phyloP scores from a whole-genome alignment of 2,329 filamentous ascomycete genomes.

The Trichoderma atrobrunneum region DNA sequence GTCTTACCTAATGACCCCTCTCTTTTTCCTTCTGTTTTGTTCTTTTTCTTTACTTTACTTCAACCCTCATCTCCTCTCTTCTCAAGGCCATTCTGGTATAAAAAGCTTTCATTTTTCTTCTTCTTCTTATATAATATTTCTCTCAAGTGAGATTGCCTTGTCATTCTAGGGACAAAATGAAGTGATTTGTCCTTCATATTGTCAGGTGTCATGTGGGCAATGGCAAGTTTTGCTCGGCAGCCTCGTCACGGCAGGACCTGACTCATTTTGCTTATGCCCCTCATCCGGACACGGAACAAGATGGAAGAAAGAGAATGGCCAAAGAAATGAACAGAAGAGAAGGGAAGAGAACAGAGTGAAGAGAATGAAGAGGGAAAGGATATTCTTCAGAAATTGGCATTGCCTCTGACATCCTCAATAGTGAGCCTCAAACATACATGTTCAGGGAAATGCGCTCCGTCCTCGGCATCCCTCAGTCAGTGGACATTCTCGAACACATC shows the following conservation, averaged over 20 bases:
- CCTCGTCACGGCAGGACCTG: slow-evolving; percentile 5
- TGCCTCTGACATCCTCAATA: slow-evolving; percentile 34
- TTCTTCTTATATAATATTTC: neutral
- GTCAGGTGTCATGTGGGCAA: neutral
- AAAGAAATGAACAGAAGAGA: neutral
- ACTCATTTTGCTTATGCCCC: slow-evolving; percentile 19
- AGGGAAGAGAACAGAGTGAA: neutral
- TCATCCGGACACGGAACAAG: neutral
- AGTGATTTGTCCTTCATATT: neutral
- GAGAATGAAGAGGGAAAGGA: neutral
- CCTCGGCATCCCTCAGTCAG: slow-evolving; percentile 66
- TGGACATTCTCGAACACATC: slow-evolving; percentile 89
- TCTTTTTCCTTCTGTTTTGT: neutral
- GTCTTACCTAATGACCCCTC: neutral
- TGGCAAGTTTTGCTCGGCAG: neutral
- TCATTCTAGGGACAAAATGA: neutral
- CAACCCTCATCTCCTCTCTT: neutral
- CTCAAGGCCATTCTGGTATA: neutral
- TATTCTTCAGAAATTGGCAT: neutral
- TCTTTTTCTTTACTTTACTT: neutral
- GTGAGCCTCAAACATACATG: slow-evolving; percentile 93
- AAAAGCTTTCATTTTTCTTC: neutral
- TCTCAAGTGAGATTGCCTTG: neutral
- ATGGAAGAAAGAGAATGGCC: neutral
- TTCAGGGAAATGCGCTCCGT: slow-evolving; percentile 79